Conservation (phyloP, 2,329 filamentous ascomycete genomes). For the Venturia effusa region DNA sequence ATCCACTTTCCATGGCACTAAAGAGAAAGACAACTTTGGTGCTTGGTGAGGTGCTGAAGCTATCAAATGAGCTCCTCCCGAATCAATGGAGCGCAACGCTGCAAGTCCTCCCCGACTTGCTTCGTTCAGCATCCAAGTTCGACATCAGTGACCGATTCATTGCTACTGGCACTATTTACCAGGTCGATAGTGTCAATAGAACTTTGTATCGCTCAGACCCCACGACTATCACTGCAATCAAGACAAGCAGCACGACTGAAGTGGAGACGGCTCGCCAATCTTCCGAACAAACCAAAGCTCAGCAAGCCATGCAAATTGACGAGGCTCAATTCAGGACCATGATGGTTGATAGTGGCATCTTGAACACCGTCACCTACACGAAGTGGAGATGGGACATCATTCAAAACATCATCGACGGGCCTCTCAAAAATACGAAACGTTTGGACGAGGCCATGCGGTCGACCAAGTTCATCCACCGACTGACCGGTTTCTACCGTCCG, state of each 20-base stretch:
- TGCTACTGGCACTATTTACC: constrained; percentile 86
- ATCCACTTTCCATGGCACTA: constrained; percentile 56
- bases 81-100: constrained; percentile 71
- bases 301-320: constrained; percentile 51
- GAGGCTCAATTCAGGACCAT: constrained; percentile 51
- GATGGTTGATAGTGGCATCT: constrained; percentile 69
- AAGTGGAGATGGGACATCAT: constrained; percentile 99
- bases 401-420: constrained; percentile 81
- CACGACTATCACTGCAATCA: constrained; percentile 18
- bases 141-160: constrained; percentile 61
- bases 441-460: constrained; percentile 89
- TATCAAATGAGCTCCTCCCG: constrained; percentile 77
- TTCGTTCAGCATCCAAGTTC: constrained; percentile 65
- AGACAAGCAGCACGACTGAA: constrained; percentile 20
- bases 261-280: constrained; percentile 23
- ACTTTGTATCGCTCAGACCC: constrained; percentile 72
- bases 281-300: constrained; percentile 38
- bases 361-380: constrained; percentile 77
- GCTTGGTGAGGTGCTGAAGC: constrained; percentile 81
- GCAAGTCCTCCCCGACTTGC: constrained; percentile 78
- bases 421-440: constrained; percentile 78
- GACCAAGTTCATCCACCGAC: constrained; percentile 89
- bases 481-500: constrained; percentile 89
- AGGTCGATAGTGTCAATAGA: constrained; percentile 93
- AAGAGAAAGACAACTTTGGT: constrained; percentile 84